These are phyloP conservation scores for Buddleja alternifolia DNA, from an alignment of 257 asterid genomes.

Conservation along the genomic window DNA sequence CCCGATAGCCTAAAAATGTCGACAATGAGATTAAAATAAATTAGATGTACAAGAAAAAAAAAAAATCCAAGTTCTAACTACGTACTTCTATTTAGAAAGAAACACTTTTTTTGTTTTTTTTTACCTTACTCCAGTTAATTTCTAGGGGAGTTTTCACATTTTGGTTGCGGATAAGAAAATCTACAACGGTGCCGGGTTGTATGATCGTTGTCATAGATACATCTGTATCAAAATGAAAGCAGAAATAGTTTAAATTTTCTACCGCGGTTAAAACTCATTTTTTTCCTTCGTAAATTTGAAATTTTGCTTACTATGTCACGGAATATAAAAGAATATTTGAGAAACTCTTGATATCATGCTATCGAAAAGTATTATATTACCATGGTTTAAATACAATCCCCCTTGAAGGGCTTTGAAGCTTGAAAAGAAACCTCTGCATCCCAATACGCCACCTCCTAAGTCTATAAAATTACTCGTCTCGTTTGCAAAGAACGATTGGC, in stretches of 20 bases:
- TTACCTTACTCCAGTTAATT: slow-evolving; percentile 55
- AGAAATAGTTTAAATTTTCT: no score
- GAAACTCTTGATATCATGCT: no score
- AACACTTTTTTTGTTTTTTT: no score
- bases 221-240: slow-evolving; percentile 36
- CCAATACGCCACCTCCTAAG: slow-evolving; percentile 51
- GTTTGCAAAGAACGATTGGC: slow-evolving; percentile 45
- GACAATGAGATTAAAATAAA: not conserved
- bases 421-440: slow-evolving; percentile 53
- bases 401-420: slow-evolving; percentile 55
- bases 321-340: no score
- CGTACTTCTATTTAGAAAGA: not conserved
- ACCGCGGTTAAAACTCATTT: no score
- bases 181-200: slow-evolving; percentile 51
- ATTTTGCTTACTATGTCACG: no score
- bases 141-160: slow-evolving; percentile 47
- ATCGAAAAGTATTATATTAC: no score
- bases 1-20: slow-evolving; percentile 40
- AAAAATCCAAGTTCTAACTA: no score
- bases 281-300: no score
- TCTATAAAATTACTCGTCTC: slow-evolving; percentile 38
- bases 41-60: not conserved
- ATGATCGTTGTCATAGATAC: slow-evolving; percentile 45
- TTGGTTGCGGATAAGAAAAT: slow-evolving; percentile 48
- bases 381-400: slow-evolving; percentile 53